These are phyloP conservation scores for Mrakia hoshinonis DNA, from an alignment of 768 basidiomycete genomes.

Conservation along the genomic window DNA sequence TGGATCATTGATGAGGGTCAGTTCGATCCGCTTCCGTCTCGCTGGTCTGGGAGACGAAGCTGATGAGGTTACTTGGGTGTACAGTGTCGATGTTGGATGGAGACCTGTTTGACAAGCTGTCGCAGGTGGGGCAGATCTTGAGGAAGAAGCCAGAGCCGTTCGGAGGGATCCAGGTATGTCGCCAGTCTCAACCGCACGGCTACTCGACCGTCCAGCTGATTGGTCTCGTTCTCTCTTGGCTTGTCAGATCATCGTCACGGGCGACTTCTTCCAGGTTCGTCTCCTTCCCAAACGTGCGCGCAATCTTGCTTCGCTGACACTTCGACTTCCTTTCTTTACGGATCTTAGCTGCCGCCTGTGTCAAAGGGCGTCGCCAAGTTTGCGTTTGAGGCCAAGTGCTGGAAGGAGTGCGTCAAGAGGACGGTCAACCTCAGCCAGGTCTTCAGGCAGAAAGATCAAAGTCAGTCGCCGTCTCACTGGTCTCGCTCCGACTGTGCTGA, in stretches of 20 bases:
- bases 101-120: constrained; percentile 71
- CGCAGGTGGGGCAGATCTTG: constrained; percentile 56
- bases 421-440: constrained; percentile 81
- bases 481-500: background rate
- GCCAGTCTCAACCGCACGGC: background rate
- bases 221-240: background rate
- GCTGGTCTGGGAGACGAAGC: background rate
- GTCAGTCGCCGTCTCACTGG: background rate
- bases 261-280: constrained; percentile 70
- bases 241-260: constrained; percentile 75
- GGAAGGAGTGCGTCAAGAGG: constrained; percentile 63
- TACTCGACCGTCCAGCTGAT: background rate
- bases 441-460: constrained; percentile 76
- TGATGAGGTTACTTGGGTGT: background rate
- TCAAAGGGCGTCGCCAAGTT: constrained; percentile 66
- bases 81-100: constrained; percentile 97
- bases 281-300: background rate
- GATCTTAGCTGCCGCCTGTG: constrained; percentile 77
- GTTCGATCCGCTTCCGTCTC: constrained; percentile 30
- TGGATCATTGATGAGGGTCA: constrained; percentile 79
- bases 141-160: constrained; percentile 62
- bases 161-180: constrained; percentile 78
- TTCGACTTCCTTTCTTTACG: background rate
- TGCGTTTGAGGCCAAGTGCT: constrained; percentile 77
- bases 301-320: background rate